phyloP scores from a whole-genome alignment of 441 rosid species.

The Populus hybrid region DNA sequence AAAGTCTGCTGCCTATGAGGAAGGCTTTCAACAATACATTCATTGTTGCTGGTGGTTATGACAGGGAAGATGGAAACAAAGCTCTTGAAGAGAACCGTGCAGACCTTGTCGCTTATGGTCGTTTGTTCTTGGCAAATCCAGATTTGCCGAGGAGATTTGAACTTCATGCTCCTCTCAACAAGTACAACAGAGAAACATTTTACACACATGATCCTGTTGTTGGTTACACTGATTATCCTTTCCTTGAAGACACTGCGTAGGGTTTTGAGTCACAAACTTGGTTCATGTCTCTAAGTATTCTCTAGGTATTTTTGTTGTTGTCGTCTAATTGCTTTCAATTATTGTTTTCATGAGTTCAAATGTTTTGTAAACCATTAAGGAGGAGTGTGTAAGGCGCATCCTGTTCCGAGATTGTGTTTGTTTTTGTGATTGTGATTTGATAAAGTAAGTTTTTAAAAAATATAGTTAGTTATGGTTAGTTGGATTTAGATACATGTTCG shows the following conservation, averaged over 20 bases:
- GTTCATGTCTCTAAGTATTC: too few relatives aligned
- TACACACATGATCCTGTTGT: slow-evolving; percentile 29
- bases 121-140: slow-evolving; percentile 35
- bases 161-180: slow-evolving; percentile 25
- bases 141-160: slow-evolving; percentile 31
- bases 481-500: too few relatives aligned
- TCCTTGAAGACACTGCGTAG: slow-evolving; percentile 41
- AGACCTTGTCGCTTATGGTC: slow-evolving; percentile 34
- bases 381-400: too few relatives aligned
- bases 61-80: slow-evolving; percentile 26
- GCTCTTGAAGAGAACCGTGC: slow-evolving; percentile 20
- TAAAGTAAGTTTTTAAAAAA: too few relatives aligned
- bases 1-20: slow-evolving; percentile 24
- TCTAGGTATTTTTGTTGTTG: too few relatives aligned
- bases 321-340: too few relatives aligned
- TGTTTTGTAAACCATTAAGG: too few relatives aligned
- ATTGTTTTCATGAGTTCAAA: too few relatives aligned
- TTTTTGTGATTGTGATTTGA: too few relatives aligned
- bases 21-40: slow-evolving; percentile 28
- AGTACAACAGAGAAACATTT: slow-evolving; percentile 27
- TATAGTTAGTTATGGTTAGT: too few relatives aligned
- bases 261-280: neutral
- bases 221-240: slow-evolving; percentile 42
- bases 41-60: slow-evolving; percentile 36
- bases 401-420: too few relatives aligned